Conservation (phyloP, 2,329 filamentous ascomycete genomes). For the Mycosphaerella sp. region DNA sequence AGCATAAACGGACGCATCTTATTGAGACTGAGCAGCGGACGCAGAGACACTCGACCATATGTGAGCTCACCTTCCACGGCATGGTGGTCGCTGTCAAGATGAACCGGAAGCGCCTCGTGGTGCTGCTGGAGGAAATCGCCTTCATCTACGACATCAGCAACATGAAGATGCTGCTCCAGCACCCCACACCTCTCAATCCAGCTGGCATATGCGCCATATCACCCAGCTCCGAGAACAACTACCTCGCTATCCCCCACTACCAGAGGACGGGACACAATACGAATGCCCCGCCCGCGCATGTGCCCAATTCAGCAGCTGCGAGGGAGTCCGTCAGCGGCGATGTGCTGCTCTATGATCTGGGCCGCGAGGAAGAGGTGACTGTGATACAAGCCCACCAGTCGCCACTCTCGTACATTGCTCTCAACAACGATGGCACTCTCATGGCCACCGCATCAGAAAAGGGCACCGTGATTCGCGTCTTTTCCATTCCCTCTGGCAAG, state of each 20-base stretch:
- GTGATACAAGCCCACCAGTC: slow-evolving; percentile 93
- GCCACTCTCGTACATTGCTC: slow-evolving; percentile 78
- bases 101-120: slow-evolving; percentile 88
- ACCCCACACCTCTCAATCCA: slow-evolving; percentile 89
- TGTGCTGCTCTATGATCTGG: slow-evolving; percentile 84
- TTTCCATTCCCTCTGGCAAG: slow-evolving; percentile 80
- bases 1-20: slow-evolving; percentile 11
- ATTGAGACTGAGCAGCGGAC: slow-evolving; percentile 19
- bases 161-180: slow-evolving; percentile 90
- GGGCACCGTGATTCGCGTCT: slow-evolving; percentile 93
- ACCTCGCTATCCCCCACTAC: slow-evolving; percentile 86
- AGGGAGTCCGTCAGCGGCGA: slow-evolving; percentile 72
- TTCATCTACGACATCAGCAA: slow-evolving; percentile 99
- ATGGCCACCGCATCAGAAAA: slow-evolving; percentile 95
- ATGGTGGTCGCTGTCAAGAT: slow-evolving; percentile 88
- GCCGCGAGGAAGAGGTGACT: slow-evolving; percentile 85
- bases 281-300: slow-evolving; percentile 62
- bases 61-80: slow-evolving; percentile 97
- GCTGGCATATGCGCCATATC: slow-evolving; percentile 82
- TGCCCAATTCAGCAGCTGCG: slow-evolving; percentile 69
- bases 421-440: slow-evolving; percentile 87
- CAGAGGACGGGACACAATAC: slow-evolving; percentile 42
- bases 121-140: slow-evolving; percentile 91
- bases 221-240: slow-evolving; percentile 91
- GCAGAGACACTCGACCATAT: slow-evolving; percentile 75